Evolutionary conservation across 305 asterid genomes (phyloP).

Genomic region (Coffea humblotiana): DNA sequence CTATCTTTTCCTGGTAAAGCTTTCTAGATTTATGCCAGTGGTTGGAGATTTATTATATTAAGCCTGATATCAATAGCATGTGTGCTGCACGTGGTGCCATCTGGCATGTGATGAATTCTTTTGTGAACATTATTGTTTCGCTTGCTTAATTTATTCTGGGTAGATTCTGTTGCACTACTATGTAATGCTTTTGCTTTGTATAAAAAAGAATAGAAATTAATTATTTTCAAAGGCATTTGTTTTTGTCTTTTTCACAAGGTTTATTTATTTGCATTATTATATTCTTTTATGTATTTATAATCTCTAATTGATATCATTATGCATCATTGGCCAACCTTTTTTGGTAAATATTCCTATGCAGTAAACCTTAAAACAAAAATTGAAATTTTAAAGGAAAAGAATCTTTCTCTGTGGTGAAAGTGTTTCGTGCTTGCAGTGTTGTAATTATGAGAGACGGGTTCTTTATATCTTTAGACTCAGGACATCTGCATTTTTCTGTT

Average conservation of each 20-base stretch:
- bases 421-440: background rate
- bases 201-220: background rate
- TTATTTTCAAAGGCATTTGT: background rate
- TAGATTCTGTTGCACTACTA: background rate
- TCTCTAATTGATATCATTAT: background rate
- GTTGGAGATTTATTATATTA: slow-evolving; percentile 3
- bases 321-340: background rate
- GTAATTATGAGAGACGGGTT: background rate
- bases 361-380: background rate
- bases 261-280: background rate
- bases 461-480: background rate
- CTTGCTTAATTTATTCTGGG: background rate
- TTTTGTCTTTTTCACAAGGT: background rate
- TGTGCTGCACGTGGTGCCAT: slow-evolving; percentile 23
- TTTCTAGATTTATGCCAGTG: slow-evolving; percentile 2
- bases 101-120: slow-evolving; percentile 5
- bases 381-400: background rate
- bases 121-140: background rate
- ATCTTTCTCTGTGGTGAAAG: background rate
- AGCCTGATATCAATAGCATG: slow-evolving; percentile 7
- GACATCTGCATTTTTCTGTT: background rate
- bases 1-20: slow-evolving; percentile 13
- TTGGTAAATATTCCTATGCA: background rate
- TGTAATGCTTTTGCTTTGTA: background rate
- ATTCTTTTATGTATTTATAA: background rate